Evolutionary conservation across 2,329 filamentous ascomycete species (phyloP).

Genomic region (Colletotrichum euphorbiae): DNA sequence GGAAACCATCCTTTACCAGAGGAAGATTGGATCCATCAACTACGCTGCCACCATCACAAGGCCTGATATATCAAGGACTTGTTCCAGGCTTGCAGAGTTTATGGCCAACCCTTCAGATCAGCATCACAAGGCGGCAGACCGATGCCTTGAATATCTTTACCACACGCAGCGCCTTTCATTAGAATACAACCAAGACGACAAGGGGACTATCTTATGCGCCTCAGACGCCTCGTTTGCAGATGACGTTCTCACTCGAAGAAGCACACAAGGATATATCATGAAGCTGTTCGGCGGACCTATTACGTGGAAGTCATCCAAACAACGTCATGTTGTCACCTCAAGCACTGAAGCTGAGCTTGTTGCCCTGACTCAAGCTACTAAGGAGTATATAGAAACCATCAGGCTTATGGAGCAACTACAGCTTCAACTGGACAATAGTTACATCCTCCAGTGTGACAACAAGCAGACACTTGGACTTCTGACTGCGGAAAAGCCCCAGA

Average conservation of each 20-base stretch:
- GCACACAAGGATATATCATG: constrained; percentile 28
- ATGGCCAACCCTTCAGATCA: not conserved
- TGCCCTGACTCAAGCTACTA: constrained; percentile 11
- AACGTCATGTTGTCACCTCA: constrained; percentile 19
- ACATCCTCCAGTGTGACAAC: not conserved
- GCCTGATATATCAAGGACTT: not conserved
- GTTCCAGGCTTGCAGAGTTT: not conserved
- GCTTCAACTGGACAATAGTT: not conserved
- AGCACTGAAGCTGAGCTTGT: constrained; percentile 27
- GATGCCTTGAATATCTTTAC: not conserved
- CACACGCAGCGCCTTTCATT: not conserved
- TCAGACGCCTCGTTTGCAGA: constrained; percentile 29
- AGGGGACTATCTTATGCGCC: not conserved
- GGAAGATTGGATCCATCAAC: not conserved
- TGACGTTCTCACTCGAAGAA: constrained; percentile 9
- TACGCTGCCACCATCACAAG: constrained; percentile 6
- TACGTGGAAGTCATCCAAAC: constrained; percentile 13
- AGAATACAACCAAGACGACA: not conserved
- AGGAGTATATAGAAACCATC: constrained; percentile 8
- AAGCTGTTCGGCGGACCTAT: constrained; percentile 22
- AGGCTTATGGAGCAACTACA: not conserved
- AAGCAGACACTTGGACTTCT: not conserved
- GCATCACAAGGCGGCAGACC: not conserved
- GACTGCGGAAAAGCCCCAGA: not conserved
- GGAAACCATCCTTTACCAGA: not conserved